Percentiles rank a stretch among this genome's conserved stretches.
phyloP scores from a whole-genome alignment of 345 rosid species.

The sweet orange (Citrus sinensis) region DVS_A1.0 CM039164.1:24034001-24034500 shows the following conservation, averaged over 20 bases:
- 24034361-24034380: constrained; percentile 30
- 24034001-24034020: not conserved
- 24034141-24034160: constrained; percentile 53
- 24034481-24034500: not conserved
- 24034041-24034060: constrained; percentile 72
- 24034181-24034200: constrained; percentile 63
- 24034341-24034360: constrained; percentile 37
- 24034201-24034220: constrained; percentile 85
- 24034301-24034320: constrained; percentile 53
- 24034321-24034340: constrained; percentile 48
- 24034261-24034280: constrained; percentile 71
- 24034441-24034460: constrained; percentile 79
- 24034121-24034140: constrained; percentile 81
- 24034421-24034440: constrained; percentile 80
- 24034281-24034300: constrained; percentile 72
- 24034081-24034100: constrained; percentile 60
- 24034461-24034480: not conserved
- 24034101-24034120: constrained; percentile 91
- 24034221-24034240: constrained; percentile 67
- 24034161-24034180: constrained; percentile 49
- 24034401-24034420: constrained; percentile 60
- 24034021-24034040: constrained; percentile 47
- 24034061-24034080: constrained; percentile 71
- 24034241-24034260: constrained; percentile 48
- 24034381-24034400: constrained; percentile 51